Evolutionary conservation across 768 basidiomycete species (phyloP).

Genomic region (Lanmaoa pseudosensibilis): DNA sequence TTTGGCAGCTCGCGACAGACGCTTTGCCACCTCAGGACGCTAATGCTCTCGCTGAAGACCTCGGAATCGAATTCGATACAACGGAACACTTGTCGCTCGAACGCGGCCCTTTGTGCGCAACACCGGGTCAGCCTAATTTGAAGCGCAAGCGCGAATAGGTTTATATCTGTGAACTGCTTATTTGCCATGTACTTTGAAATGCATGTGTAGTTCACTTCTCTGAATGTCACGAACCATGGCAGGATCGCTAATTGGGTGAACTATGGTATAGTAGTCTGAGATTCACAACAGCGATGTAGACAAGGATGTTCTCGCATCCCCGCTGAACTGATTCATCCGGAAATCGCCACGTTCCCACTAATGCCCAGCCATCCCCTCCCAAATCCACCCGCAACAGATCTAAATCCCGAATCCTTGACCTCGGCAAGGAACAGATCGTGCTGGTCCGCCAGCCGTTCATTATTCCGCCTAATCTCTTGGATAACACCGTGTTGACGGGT

Average conservation of each 20-base stretch:
- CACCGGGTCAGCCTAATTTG: constrained; percentile 33
- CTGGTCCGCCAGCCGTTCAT: constrained; percentile 78
- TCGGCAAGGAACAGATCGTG: constrained; percentile 79
- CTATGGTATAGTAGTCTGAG: not conserved
- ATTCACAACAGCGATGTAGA: not conserved
- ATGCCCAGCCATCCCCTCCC: constrained; percentile 57
- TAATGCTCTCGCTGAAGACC: constrained; percentile 64
- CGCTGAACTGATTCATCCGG: not conserved
- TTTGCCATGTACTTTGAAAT: not conserved
- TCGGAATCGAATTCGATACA: constrained; percentile 80
- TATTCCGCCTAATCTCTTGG: constrained; percentile 84
- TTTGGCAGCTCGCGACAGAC: constrained; percentile 75
- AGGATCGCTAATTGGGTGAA: not conserved
- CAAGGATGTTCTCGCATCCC: not conserved
- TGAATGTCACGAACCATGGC: not conserved
- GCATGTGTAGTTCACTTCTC: not conserved
- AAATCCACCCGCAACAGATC: constrained; percentile 69
- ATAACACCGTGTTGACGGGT: constrained; percentile 85
- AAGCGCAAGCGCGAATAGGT: constrained; percentile 52
- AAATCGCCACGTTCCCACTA: not conserved
- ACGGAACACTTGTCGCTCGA: constrained; percentile 69
- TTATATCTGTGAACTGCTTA: not conserved
- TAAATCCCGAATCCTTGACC: constrained; percentile 69
- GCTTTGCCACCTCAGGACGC: constrained; percentile 66
- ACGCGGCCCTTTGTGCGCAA: constrained; percentile 54